These are phyloP conservation scores for Xanthoceras sorbifolium DNA, from an alignment of 345 rosid species.

Conservation along the genomic window DNA sequence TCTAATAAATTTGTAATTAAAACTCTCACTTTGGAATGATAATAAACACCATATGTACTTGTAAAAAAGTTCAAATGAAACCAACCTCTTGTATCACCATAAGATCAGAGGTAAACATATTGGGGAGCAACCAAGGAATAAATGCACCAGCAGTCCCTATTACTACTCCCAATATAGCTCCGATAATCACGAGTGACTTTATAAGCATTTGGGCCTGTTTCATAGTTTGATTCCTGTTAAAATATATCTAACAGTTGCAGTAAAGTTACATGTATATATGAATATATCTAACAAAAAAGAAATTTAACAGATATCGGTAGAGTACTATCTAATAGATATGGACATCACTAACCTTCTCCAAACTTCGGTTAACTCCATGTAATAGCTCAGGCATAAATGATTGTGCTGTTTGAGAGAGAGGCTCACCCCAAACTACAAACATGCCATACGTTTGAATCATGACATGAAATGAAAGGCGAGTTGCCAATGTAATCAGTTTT, in stretches of 20 bases:
- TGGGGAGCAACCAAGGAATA: constrained; percentile 52
- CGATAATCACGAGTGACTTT: constrained; percentile 49
- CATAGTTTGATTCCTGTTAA: neutral
- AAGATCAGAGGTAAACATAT: constrained; percentile 46
- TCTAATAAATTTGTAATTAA: neutral
- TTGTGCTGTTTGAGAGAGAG: constrained; percentile 61
- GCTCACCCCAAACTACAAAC: constrained; percentile 55
- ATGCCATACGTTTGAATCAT: constrained; percentile 50
- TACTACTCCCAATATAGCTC: constrained; percentile 40
- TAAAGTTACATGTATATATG: neutral
- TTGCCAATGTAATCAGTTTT: constrained; percentile 5
- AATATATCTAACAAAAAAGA: neutral
- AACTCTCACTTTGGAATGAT: neutral
- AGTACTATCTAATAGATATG: constrained; percentile 46
- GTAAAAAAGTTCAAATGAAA: neutral
- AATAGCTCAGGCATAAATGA: constrained; percentile 60
- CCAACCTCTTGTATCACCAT: constrained; percentile 45
- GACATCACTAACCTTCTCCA: constrained; percentile 41
- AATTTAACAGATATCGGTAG: constrained; percentile 49
- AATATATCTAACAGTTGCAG: neutral
- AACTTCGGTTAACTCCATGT: constrained; percentile 42
- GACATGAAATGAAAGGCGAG: constrained; percentile 18
- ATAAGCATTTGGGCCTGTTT: constrained; percentile 49
- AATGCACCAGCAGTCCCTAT: constrained; percentile 38
- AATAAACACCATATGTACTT: neutral